phyloP scores from a whole-genome alignment of 768 basidiomycete genomes.

The Hypsizygus marmoreus region DNA sequence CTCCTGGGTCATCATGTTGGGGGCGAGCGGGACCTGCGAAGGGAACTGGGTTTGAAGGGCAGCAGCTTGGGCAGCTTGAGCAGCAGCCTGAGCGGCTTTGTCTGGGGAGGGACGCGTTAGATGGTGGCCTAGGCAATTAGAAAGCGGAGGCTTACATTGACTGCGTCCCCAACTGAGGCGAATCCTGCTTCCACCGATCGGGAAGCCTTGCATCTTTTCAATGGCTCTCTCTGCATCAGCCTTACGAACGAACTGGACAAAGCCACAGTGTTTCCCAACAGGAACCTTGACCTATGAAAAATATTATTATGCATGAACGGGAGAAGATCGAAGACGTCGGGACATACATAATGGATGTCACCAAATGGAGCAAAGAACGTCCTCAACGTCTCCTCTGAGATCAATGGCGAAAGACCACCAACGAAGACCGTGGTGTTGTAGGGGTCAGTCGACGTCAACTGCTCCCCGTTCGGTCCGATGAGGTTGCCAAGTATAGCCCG shows the following conservation, averaged over 20 bases:
- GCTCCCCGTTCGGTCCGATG: constrained; percentile 85
- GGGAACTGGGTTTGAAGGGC: constrained; percentile 54
- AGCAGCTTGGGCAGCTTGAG: constrained; percentile 78
- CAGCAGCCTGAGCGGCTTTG: constrained; percentile 89
- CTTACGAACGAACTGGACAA: constrained; percentile 93
- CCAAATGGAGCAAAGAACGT: constrained; percentile 93
- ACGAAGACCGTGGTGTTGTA: constrained; percentile 97
- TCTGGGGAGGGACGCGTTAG: constrained; percentile 42
- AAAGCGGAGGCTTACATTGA: constrained; percentile 69
- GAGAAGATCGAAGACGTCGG: constrained; percentile 1
- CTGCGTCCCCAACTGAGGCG: constrained; percentile 92
- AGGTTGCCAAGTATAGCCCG: constrained; percentile 80
- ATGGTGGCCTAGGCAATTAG: background rate
- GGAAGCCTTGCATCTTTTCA: constrained; percentile 96
- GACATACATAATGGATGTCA: constrained; percentile 85
- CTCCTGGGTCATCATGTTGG: constrained; percentile 52
- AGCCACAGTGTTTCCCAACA: constrained; percentile 92
- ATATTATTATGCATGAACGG: constrained; percentile 16
- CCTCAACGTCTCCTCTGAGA: constrained; percentile 88
- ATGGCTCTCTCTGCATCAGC: constrained; percentile 91
- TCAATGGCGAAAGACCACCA: constrained; percentile 84
- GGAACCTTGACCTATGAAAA: constrained; percentile 86
- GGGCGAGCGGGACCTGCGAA: constrained; percentile 18
- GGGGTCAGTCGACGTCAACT: constrained; percentile 88
- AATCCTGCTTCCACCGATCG: constrained; percentile 89